Conservation (phyloP, 225 moss, liverwort and hornwort species). For the Rhytidiadelphus loreus region DNA sequence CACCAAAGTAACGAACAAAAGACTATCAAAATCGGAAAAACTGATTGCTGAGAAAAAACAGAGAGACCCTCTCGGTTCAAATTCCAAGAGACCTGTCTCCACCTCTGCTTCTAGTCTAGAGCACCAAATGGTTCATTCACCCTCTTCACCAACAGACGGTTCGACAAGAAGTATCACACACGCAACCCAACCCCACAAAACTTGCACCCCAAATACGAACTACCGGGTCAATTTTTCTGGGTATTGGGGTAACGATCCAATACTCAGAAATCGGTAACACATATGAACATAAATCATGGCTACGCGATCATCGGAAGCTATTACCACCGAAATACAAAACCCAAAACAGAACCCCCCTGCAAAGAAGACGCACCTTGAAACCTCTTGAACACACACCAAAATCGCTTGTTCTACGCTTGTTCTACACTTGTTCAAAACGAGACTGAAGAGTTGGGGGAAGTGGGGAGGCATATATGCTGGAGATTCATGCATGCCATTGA, state of each 20-base stretch:
- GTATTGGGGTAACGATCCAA: neutral
- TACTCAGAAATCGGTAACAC: neutral
- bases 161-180: neutral
- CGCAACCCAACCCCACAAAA: neutral
- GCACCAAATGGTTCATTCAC: neutral
- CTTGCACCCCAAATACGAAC: neutral
- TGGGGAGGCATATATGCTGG: conserved; percentile 6
- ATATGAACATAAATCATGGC: neutral
- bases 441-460: neutral
- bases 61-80: neutral
- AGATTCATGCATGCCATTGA: conserved; percentile 21
- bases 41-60: neutral
- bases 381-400: neutral
- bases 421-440: neutral
- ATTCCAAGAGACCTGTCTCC: neutral
- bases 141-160: neutral
- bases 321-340: neutral
- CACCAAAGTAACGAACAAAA: neutral
- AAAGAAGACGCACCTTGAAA: neutral
- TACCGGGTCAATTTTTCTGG: too few relatives aligned
- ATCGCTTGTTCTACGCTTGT: neutral
- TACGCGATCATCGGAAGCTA: neutral
- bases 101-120: neutral
- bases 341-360: neutral
- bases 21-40: neutral